phyloP scores from a whole-genome alignment of 2,329 filamentous ascomycete species.

The Fusarium stilboides region DNA sequence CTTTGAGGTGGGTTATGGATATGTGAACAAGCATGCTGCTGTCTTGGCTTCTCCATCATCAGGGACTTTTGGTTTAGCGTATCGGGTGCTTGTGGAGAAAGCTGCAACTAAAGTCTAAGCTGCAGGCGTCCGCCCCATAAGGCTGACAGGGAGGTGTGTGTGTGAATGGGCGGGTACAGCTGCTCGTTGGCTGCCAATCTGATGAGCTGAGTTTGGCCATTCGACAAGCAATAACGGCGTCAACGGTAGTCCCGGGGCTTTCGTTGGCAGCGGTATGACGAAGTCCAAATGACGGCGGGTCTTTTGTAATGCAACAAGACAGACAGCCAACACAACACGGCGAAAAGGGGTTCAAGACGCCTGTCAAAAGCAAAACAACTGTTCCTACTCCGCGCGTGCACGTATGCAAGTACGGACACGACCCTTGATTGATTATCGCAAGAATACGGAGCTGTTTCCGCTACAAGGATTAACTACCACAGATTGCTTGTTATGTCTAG shows the following conservation, averaged over 20 bases:
- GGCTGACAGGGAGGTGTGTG: slow-evolving; percentile 48
- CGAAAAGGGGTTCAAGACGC: background rate
- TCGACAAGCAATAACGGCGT: slow-evolving; percentile 9
- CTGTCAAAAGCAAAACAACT: background rate
- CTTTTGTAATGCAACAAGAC: slow-evolving; percentile 3
- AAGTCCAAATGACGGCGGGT: slow-evolving; percentile 23
- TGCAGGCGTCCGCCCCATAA: slow-evolving; percentile 46
- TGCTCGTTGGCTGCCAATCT: slow-evolving; percentile 29
- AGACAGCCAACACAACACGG: slow-evolving; percentile 1
- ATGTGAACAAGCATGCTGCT: slow-evolving; percentile 29
- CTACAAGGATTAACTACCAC: slow-evolving; percentile 15
- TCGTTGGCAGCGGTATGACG: slow-evolving; percentile 8
- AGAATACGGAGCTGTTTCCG: slow-evolving; percentile 9
- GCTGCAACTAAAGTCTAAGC: slow-evolving; percentile 19
- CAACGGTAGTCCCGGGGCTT: slow-evolving; percentile 8
- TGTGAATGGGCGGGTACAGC: slow-evolving; percentile 17
- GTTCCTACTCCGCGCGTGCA: too few relatives aligned
- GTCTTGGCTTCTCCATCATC: slow-evolving; percentile 9
- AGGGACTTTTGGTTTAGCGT: slow-evolving; percentile 44
- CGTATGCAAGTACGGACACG: too few relatives aligned
- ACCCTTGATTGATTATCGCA: background rate
- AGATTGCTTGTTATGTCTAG: slow-evolving; percentile 16
- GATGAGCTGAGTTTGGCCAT: slow-evolving; percentile 30
- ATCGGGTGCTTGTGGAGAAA: slow-evolving; percentile 43
- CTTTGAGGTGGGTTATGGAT: slow-evolving; percentile 20